These are phyloP conservation scores for Xylaria castorea DNA, from an alignment of 495 filamentous ascomycete species.

Conservation along the genomic window DNA sequence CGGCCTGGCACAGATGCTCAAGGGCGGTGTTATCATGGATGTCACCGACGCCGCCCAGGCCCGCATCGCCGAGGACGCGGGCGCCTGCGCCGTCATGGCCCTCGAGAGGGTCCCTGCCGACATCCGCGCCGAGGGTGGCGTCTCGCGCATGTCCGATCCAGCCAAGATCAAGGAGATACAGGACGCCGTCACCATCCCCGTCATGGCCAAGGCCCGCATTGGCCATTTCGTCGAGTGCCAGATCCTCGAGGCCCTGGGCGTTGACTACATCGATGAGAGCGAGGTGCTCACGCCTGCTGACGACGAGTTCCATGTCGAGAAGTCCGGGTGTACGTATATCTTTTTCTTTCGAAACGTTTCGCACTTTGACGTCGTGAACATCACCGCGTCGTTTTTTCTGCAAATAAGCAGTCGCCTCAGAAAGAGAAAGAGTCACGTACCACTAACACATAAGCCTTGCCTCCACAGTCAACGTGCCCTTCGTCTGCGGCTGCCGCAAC, in stretches of 20 bases:
- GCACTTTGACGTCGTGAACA: not conserved
- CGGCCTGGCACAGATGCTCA: constrained; percentile 94
- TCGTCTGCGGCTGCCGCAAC: constrained; percentile 97
- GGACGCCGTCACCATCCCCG: constrained; percentile 94
- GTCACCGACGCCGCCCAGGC: constrained; percentile 95
- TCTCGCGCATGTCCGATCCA: constrained; percentile 97
- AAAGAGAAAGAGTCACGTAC: not conserved
- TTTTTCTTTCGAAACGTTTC: not conserved
- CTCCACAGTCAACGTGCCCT: constrained; percentile 70
- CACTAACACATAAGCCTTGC: not conserved
- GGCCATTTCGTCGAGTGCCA: constrained; percentile 98
- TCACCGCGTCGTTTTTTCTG: not conserved
- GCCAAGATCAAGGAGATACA: constrained; percentile 96
- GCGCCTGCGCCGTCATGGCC: constrained; percentile 96
- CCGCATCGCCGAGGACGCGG: constrained; percentile 95
- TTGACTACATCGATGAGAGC: constrained; percentile 98
- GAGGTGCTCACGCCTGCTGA: constrained; percentile 98
- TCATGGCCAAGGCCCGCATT: constrained; percentile 99
- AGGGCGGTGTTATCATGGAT: constrained; percentile 99
- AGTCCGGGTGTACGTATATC: constrained; percentile 61
- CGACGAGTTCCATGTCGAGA: constrained; percentile 88
- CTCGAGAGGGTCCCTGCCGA: constrained; percentile 97
- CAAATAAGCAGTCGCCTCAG: not conserved
- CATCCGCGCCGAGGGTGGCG: constrained; percentile 90
- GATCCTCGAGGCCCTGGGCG: constrained; percentile 92